Evolutionary conservation across 495 filamentous ascomycete genomes (phyloP), one percentile per base, ranked within the genome.

Genomic region (Sordaria brevicollis): DNA sequence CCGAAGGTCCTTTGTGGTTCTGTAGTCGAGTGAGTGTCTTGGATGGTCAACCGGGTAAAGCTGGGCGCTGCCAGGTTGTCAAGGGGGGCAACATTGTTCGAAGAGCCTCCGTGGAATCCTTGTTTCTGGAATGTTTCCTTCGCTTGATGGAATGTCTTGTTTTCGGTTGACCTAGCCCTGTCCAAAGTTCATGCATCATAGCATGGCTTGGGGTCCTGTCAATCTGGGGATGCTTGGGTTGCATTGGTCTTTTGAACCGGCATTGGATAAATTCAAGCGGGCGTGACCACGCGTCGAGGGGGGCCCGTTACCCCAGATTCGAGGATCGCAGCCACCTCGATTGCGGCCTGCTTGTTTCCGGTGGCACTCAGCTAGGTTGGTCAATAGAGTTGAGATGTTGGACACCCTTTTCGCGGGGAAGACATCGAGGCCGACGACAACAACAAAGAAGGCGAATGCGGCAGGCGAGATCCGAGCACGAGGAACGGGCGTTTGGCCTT

Each of bases 401-500:
- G 21, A 0, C 41, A 25, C 36, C 2, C 13, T 36, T 34, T 43
- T 67, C n/a, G 35, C 13, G 35, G 21, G 35, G n/a, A 57, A 57
- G 41, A 39, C 15, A 71, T 62, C 39, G 54, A 31, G 67, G 71
- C n/a, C 33, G 66, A 34, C 68, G 17, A 43, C 25, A 13, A 34
- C 68, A 10, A 43, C 25, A 13, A 54, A 36, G 21, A 34, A 65
- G 17, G 49, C 25, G 25, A 4, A 19, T 35, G 33, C 49, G 65
- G n/a, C 65, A 71, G 39, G 54, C 17, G 57, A 37, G 68, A 68
- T 70, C 69, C 71, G 71, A 68, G 35, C 31, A 35, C 62, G 43
- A 21, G 71, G 35, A 36, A 35, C 57, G 34, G n/a, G 69, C 35
- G 57, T 75, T 69, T 71, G 65, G 65, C 68, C 41, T 70, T 74